Percentiles rank a stretch among this genome's conserved stretches.
These are phyloP conservation scores for Fusarium falciforme DNA, from an alignment of 2,329 filamentous ascomycete species.

Conservation along the genomic window DNA sequence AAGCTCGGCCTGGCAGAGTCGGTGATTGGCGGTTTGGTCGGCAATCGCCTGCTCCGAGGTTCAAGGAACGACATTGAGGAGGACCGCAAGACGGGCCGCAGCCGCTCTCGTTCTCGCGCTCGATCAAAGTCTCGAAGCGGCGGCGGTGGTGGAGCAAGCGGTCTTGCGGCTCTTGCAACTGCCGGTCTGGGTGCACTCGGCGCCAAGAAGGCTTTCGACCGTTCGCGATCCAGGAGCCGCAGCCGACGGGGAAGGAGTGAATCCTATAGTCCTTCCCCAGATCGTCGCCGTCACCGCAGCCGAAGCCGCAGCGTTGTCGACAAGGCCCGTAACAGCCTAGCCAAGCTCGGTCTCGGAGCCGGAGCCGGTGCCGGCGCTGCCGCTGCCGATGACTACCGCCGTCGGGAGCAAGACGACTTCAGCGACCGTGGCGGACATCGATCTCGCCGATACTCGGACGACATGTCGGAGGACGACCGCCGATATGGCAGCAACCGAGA, in stretches of 20 bases:
- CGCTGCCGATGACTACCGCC: constrained; percentile 51
- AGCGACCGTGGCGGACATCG: constrained; percentile 56
- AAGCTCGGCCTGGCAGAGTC: constrained; percentile 88
- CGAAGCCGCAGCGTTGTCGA: constrained; percentile 76
- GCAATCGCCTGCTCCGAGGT: constrained; percentile 88
- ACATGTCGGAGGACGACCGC: constrained; percentile 60
- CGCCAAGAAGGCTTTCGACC: constrained; percentile 69
- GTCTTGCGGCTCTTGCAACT: constrained; percentile 72
- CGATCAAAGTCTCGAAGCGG: constrained; percentile 63
- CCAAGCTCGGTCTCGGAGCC: constrained; percentile 70
- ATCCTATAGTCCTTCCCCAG: constrained; percentile 56
- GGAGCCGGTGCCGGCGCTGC: constrained; percentile 55
- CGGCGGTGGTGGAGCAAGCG: constrained; percentile 54
- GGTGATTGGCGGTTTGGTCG: constrained; percentile 87
- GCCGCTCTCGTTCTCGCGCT: constrained; percentile 75
- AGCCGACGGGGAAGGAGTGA: constrained; percentile 64
- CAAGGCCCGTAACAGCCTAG: constrained; percentile 69
- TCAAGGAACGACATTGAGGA: constrained; percentile 74
- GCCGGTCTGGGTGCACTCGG: constrained; percentile 71
- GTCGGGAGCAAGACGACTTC: constrained; percentile 59
- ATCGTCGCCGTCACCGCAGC: constrained; percentile 59
- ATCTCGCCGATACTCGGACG: constrained; percentile 55
- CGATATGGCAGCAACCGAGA: constrained; percentile 54
- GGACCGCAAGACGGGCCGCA: constrained; percentile 70
- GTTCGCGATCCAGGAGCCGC: constrained; percentile 65